Base-by-base conservation (phyloP, 2,329 filamentous ascomycete species). In the Triangularia setosa region DNA sequence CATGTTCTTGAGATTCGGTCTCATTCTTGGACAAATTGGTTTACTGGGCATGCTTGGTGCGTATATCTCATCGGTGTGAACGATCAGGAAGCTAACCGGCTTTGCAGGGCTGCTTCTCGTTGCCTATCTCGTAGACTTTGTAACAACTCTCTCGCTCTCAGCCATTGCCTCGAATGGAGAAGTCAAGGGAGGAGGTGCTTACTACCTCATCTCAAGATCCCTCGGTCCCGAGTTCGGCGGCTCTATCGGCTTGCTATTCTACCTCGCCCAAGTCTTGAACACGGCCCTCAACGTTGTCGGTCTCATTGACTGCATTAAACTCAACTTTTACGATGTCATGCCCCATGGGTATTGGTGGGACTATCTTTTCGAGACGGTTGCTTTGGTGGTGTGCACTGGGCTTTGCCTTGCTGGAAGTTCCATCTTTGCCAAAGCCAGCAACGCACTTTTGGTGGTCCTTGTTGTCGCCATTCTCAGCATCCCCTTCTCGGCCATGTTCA, bases 111-210 rank as follows among this genome's bases (percentile, higher is more conserved):
- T 95, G 75, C 84, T 96, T 65, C 73, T 90, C 65, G 82, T 85
- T 52, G 90, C 90, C n/a, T 96, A 96, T 73, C 77, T 86, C 16
- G 89, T 96, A 69, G 90, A 95, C 73, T 81, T 95, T n/a, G 80
- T 96, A 60, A 96, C 92, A 0, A 92, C 90, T 0, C 87, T 96
- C 72, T 96, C 92, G 2, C 84, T 96, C 28, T 96, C 92, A 4
- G 92, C 92, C 9, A 94, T 96, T 71, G 92, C 92, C 33, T 93
- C 91, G 1, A 96, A 96, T 74, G 92, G 92, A 25, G 93, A 93
- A 56, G 92, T 96, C 63, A 88, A 91, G 70, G 92, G 92, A 14
- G 92, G 92, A 14, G 92, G 92, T 60, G 91, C 92, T 40, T 96
- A 96, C 74, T 96, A 94, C 72, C 80, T 96, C 63, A 96, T 96